Percentiles rank a stretch among this genome's conserved stretches.
phyloP scores from a whole-genome alignment of 108 stramenopile species.

The Stephanodiscus triporus region DNA sequence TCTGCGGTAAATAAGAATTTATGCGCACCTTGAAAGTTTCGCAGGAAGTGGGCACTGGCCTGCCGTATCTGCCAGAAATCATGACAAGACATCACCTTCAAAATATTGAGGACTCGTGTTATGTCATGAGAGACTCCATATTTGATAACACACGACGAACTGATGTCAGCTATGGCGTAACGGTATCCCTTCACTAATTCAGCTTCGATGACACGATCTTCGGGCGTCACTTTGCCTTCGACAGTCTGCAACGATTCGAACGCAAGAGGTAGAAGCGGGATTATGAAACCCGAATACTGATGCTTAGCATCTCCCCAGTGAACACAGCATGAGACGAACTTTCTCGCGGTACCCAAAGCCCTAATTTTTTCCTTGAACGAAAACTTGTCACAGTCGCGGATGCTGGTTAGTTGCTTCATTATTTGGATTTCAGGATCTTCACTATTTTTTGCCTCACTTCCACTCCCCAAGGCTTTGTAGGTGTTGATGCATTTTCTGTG shows the following conservation, averaged over 20 bases:
- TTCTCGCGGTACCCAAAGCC: conserved; percentile 78
- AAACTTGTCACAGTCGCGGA: conserved; percentile 36
- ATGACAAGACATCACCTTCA: conserved; percentile 58
- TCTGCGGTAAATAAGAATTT: conserved; percentile 77
- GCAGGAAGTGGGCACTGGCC: conserved; percentile 79
- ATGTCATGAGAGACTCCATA: conserved; percentile 70
- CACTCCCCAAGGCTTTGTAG: conserved; percentile 23
- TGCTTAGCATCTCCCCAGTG: conserved; percentile 84
- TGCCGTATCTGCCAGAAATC: conserved; percentile 89
- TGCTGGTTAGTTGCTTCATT: conserved; percentile 55
- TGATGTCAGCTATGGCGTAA: conserved; percentile 78
- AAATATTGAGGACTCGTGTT: conserved; percentile 57
- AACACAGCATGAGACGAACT: conserved; percentile 83
- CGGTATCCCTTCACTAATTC: conserved; percentile 83
- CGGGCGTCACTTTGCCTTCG: conserved; percentile 62
- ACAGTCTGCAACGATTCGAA: conserved; percentile 72
- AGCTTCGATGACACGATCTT: conserved; percentile 77
- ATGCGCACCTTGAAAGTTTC: conserved; percentile 84
- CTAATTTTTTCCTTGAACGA: conserved; percentile 71
- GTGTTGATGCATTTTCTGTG: conserved; percentile 59
- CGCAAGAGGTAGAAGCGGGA: conserved; percentile 78
- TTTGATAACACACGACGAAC: conserved; percentile 67
- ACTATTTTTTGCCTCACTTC: conserved; percentile 12
- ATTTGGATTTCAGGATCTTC: conserved; percentile 67
- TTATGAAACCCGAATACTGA: conserved; percentile 75